Evolutionary conservation across 139 green algal genomes (phyloP), one percentile per base, ranked within the genome.

Genomic region (Closterium sp.): DNA sequence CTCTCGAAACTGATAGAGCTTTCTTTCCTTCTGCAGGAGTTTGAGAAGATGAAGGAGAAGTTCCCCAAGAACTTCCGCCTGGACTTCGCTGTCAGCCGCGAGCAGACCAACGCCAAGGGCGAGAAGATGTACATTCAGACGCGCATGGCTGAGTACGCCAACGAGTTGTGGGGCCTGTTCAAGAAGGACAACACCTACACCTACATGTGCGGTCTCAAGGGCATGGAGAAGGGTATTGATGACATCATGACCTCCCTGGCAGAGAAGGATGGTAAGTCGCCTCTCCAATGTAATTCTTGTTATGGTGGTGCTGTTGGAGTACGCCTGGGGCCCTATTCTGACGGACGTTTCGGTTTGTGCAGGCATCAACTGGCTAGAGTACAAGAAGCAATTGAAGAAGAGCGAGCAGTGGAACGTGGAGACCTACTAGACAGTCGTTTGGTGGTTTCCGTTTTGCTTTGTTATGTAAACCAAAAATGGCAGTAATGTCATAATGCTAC

Each of bases 101-200:
- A 94, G 92, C 92, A 94, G 90, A 33, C 91, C 19, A 94, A 94
- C 34, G 90, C 92, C 31, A 91, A 91, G 86, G 92, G 92, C 85
- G 90, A 94, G 92, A 94, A 94, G 92, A 94, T 94, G 92, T 94
- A 94, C 87, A 94, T 94, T 38, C 92, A 94, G 85, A 94, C 92
- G 33, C 92, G 92, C 84, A 94, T 94, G 92, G 92, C 92, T 30
- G 92, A 94, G 92, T 94, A 94, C 35, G 89, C 86, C 33, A 86
- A 92, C 38, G 92, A 94, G 92, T 43, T 94, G 84, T 94, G 92
- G 92, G n/a, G 55, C 16, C 32, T 94, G 84, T 92, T 94, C 64
- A 94, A 94, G 92, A 94, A 94, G 92, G 85, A 91, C 55, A 94
- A 43, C 90, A 94, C 92, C 33, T 94, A 89, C 92, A 93, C 89